Conservation (phyloP, 306 rosid species). For the Vicia faba region DNA sequence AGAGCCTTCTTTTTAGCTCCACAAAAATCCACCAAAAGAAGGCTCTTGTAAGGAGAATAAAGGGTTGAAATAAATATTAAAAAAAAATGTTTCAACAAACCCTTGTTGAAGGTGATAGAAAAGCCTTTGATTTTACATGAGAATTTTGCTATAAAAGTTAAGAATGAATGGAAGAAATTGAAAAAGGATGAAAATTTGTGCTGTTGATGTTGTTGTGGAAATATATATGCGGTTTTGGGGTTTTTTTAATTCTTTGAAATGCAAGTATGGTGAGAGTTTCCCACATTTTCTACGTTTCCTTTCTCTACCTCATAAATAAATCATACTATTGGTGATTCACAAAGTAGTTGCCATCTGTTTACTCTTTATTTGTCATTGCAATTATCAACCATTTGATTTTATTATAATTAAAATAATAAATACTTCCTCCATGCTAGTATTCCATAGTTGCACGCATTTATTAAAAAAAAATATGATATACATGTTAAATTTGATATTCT, state of each 20-base stretch:
- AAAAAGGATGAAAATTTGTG: background rate
- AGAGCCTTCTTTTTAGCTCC: slow-evolving; percentile 39
- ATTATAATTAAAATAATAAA: background rate
- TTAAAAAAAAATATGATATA: too few relatives aligned
- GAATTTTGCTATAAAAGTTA: background rate
- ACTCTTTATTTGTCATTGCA: slow-evolving; percentile 17
- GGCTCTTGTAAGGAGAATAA: slow-evolving; percentile 38
- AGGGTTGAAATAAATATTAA: slow-evolving; percentile 33
- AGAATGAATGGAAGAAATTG: background rate
- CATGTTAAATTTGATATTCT: too few relatives aligned
- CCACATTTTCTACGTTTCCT: slow-evolving; percentile 48
- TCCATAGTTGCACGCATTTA: too few relatives aligned
- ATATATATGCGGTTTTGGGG: slow-evolving; percentile 1
- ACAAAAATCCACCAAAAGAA: slow-evolving; percentile 36
- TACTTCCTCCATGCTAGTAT: too few relatives aligned
- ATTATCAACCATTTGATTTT: background rate
- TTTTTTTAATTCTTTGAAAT: background rate
- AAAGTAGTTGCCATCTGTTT: background rate
- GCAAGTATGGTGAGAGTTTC: background rate
- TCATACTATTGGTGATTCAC: slow-evolving; percentile 34
- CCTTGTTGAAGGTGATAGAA: slow-evolving; percentile 26
- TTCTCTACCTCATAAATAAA: slow-evolving; percentile 37
- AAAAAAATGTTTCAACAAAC: slow-evolving; percentile 24
- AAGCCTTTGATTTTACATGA: background rate
- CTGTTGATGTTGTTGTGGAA: background rate